Evolutionary conservation across 257 asterid genomes (phyloP).

Genomic region (Solanum rostratum): DNA sequence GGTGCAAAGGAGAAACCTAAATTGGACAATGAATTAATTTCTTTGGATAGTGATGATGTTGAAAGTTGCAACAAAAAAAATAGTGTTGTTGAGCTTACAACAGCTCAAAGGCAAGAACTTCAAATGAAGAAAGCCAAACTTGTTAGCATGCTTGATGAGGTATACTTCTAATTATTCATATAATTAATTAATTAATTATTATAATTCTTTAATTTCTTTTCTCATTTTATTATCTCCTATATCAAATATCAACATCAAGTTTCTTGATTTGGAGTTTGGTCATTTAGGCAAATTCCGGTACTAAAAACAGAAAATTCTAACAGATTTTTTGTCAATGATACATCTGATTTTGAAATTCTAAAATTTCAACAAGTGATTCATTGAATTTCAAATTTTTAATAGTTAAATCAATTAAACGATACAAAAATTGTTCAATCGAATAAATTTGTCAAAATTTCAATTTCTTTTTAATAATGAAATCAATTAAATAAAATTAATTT

Average conservation of each 20-base stretch:
- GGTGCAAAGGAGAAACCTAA: conserved; percentile 16
- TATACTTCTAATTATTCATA: conserved; percentile 3
- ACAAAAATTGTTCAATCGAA: not conserved
- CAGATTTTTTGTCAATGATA: not conserved
- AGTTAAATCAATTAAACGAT: not conserved
- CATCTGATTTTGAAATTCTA: not conserved
- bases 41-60: not conserved
- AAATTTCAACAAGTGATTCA: not conserved
- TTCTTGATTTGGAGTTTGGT: not conserved
- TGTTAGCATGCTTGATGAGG: conserved; percentile 68
- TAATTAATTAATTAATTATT: not conserved
- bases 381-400: not conserved
- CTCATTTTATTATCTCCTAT: not conserved
- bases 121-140: conserved; percentile 77
- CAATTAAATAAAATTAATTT: not conserved
- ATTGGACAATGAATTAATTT: conserved; percentile 5
- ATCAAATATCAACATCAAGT: not conserved
- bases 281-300: not conserved
- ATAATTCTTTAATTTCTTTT: not conserved
- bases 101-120: conserved; percentile 67
- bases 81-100: conserved; percentile 24
- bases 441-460: not conserved
- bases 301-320: not conserved
- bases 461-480: not conserved
- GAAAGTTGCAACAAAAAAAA: not conserved